These are phyloP conservation scores for Sophora flavescens DNA, from an alignment of 306 rosid genomes.

Conservation along the genomic window DNA sequence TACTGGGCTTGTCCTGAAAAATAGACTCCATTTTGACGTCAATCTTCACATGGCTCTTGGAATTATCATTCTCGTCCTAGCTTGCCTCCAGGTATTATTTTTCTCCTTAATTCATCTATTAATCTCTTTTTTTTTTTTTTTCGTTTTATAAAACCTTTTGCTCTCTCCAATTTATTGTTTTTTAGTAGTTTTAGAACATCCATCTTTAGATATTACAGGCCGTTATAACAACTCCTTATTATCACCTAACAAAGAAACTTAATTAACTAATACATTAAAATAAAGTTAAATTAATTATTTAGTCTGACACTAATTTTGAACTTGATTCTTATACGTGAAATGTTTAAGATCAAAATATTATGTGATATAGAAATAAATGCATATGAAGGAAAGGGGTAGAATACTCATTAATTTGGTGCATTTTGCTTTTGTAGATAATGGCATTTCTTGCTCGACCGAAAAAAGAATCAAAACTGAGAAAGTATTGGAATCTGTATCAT, in stretches of 20 bases:
- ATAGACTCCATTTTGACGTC: constrained; percentile 54
- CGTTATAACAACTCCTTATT: too few species aligned
- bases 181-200: too few species aligned
- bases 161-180: too few species aligned
- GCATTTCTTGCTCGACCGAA: constrained; percentile 71
- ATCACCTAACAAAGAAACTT: too few species aligned
- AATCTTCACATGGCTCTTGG: constrained; percentile 68
- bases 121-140: not conserved
- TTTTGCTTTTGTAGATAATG: constrained; percentile 53
- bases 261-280: too few species aligned
- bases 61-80: constrained; percentile 67
- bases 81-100: constrained; percentile 69
- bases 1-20: constrained; percentile 56
- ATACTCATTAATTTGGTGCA: not conserved
- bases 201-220: too few species aligned
- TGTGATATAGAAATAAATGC: not conserved
- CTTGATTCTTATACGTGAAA: too few species aligned
- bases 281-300: too few species aligned
- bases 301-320: too few species aligned
- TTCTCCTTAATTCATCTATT: not conserved
- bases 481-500: constrained; percentile 82
- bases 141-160: not conserved
- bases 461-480: constrained; percentile 64
- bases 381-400: not conserved
- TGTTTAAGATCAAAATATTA: too few species aligned